Evolutionary conservation across 2,329 filamentous ascomycete genomes (phyloP).

Genomic region (Microcyclospora pomicola): DNA sequence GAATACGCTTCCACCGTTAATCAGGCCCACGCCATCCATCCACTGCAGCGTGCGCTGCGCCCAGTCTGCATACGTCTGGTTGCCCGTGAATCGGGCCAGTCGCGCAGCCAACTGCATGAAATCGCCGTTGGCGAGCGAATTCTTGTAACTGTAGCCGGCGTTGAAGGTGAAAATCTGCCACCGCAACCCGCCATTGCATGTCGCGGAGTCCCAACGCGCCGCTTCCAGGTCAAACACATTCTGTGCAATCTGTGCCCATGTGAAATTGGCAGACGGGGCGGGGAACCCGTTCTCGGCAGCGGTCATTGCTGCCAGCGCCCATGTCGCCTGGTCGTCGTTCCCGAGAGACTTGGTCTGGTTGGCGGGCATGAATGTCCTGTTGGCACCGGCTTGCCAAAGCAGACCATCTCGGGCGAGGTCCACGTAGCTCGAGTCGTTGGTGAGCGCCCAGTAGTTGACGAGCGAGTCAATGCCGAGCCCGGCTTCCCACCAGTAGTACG

Average conservation of each 20-base stretch:
- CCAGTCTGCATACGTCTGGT: constrained; percentile 49
- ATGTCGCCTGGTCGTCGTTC: constrained; percentile 53
- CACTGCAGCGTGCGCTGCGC: constrained; percentile 54
- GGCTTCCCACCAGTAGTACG: constrained; percentile 47
- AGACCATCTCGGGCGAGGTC: constrained; percentile 45
- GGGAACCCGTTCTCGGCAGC: constrained; percentile 67
- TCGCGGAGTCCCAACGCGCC: constrained; percentile 50
- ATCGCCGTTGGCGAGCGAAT: constrained; percentile 66
- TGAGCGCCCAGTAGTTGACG: constrained; percentile 56
- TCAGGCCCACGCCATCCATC: constrained; percentile 42
- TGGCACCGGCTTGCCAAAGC: constrained; percentile 44
- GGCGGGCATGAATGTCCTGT: constrained; percentile 47
- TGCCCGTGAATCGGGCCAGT: constrained; percentile 24
- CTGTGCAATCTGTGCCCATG: constrained; percentile 60
- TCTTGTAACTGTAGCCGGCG: constrained; percentile 71
- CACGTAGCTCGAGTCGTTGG: constrained; percentile 49
- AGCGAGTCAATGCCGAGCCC: constrained; percentile 54
- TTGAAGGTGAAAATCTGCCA: constrained; percentile 78
- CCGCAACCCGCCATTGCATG: constrained; percentile 59
- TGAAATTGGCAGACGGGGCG: constrained; percentile 8
- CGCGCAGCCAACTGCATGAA: constrained; percentile 65
- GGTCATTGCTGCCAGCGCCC: constrained; percentile 66
- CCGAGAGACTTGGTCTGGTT: constrained; percentile 26
- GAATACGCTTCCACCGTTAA: constrained; percentile 40
- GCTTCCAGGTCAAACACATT: constrained; percentile 68